Conservation (phyloP, 129 eudicot species). For the Cynara cardunculus region DNA sequence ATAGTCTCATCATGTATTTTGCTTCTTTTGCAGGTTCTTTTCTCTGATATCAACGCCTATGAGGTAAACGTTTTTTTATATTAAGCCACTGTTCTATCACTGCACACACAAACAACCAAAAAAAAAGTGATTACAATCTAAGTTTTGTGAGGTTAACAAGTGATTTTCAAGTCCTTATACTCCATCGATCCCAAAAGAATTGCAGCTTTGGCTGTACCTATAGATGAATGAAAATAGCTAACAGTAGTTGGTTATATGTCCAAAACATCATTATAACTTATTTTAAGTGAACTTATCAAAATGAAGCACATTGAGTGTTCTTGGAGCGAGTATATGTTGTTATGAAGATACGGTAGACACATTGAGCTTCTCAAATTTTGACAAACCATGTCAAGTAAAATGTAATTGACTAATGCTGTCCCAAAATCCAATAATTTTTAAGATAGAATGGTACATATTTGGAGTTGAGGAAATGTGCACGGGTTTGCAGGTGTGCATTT, state of each 20-base stretch:
- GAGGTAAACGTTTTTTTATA: conserved; percentile 42
- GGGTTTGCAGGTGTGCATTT: not conserved
- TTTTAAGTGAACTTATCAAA: not conserved
- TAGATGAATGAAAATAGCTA: not conserved
- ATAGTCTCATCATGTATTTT: not conserved
- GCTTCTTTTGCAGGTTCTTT: conserved; percentile 67
- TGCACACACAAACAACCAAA: too few species aligned
- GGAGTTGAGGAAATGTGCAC: not conserved
- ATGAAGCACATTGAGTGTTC: not conserved
- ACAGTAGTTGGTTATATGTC: not conserved
- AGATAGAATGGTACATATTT: not conserved
- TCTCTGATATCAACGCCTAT: conserved; percentile 86
- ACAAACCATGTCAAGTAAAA: too few species aligned
- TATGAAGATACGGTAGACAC: not conserved
- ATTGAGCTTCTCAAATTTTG: not conserved
- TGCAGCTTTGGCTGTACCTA: not conserved
- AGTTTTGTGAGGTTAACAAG: not conserved
- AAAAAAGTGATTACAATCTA: not conserved
- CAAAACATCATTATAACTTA: not conserved
- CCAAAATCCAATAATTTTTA: not conserved
- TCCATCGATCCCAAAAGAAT: not conserved
- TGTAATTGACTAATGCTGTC: too few species aligned
- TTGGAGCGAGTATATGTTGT: not conserved
- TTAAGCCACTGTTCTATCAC: not conserved
- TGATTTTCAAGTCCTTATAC: not conserved